phyloP scores from a whole-genome alignment of 371 early-diverging fungal genomes.

The Mucor ambiguus region DNA sequence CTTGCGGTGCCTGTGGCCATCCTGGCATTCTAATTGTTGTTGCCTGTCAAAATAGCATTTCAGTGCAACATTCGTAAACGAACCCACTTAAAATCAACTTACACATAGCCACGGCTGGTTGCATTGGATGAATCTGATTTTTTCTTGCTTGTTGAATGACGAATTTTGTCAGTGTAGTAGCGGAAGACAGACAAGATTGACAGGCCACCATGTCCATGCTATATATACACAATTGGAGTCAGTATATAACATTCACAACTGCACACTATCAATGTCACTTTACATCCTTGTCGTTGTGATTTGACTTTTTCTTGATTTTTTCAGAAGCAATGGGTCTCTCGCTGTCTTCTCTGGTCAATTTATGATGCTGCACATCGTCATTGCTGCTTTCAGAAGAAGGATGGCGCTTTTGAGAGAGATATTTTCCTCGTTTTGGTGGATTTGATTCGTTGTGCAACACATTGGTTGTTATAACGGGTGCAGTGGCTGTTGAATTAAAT shows the following conservation, averaged over 20 bases:
- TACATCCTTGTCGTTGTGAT: conserved; percentile 42
- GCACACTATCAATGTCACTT: neutral
- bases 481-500: conserved; percentile 34
- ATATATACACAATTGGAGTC: neutral
- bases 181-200: conserved; percentile 48
- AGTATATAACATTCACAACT: neutral
- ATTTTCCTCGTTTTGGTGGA: conserved; percentile 12
- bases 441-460: neutral
- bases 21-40: conserved; percentile 43
- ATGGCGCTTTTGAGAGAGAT: neutral
- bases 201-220: conserved; percentile 33
- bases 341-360: conserved; percentile 53
- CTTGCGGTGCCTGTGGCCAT: conserved; percentile 36
- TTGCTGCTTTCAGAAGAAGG: conserved; percentile 32
- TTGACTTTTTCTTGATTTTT: conserved; percentile 52
- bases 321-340: conserved; percentile 57
- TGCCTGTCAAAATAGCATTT: conserved; percentile 25
- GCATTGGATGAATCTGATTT: conserved; percentile 16
- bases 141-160: conserved; percentile 38
- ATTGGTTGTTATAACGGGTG: conserved; percentile 44
- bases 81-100: conserved; percentile 10
- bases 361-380: conserved; percentile 41
- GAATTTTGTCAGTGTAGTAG: conserved; percentile 54
- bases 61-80: neutral
- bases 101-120: conserved; percentile 50